These are phyloP conservation scores for Penicillium sp. DNA, from an alignment of 2,329 filamentous ascomycete genomes.

Conservation along the genomic window DNA sequence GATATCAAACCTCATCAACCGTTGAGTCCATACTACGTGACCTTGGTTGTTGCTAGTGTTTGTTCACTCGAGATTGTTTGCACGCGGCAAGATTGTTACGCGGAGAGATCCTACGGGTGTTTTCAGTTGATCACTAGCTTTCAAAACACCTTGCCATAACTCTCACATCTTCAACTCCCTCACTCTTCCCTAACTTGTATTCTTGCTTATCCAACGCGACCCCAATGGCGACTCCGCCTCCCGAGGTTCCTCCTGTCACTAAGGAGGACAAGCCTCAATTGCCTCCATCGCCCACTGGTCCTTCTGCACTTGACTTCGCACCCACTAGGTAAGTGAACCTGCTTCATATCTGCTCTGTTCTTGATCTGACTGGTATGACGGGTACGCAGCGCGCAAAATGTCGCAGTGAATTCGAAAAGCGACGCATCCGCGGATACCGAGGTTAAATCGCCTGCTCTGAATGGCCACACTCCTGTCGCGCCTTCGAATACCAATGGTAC, in stretches of 20 bases:
- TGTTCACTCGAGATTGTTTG: slow-evolving; percentile 26
- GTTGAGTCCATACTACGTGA: neutral
- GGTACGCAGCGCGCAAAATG: slow-evolving; percentile 24
- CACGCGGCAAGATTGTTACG: slow-evolving; percentile 18
- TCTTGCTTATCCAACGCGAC: slow-evolving; percentile 19
- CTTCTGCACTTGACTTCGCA: slow-evolving; percentile 29
- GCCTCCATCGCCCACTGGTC: slow-evolving; percentile 37
- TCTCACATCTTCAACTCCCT: slow-evolving; percentile 19
- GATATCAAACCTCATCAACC: slow-evolving; percentile 24
- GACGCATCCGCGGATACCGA: slow-evolving; percentile 19
- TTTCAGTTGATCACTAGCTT: slow-evolving; percentile 30
- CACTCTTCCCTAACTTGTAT: slow-evolving; percentile 19
- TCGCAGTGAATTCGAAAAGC: slow-evolving; percentile 21
- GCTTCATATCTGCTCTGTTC: neutral
- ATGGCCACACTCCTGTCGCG: slow-evolving; percentile 31
- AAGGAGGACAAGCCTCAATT: slow-evolving; percentile 46
- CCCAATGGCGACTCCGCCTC: slow-evolving; percentile 47
- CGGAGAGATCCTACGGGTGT: slow-evolving; percentile 19
- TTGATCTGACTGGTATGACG: slow-evolving; percentile 14
- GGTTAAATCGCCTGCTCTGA: slow-evolving; percentile 24
- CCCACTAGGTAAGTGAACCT: slow-evolving; percentile 31
- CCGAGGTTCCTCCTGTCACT: slow-evolving; percentile 38
- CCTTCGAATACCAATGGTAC: slow-evolving; percentile 32
- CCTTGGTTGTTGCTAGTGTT: slow-evolving; percentile 9
- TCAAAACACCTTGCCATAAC: slow-evolving; percentile 23